Conservation (phyloP, 2,329 filamentous ascomycete species). For the Claviceps sp. region DNA sequence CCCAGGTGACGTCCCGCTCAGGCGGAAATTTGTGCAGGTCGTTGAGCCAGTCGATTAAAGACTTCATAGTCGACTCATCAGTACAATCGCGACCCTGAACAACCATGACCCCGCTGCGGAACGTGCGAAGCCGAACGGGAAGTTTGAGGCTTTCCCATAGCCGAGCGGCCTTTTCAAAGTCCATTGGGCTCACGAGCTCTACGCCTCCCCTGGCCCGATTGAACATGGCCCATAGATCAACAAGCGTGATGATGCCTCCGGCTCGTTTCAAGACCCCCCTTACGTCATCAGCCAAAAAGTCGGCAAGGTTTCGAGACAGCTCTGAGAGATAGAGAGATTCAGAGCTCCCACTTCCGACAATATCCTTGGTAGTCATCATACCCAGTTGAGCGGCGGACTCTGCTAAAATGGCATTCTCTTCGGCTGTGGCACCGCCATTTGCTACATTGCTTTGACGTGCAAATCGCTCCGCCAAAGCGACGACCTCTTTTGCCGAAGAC, state of each 20-base stretch:
- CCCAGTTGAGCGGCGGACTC: constrained; percentile 70
- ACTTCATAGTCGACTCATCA: constrained; percentile 75
- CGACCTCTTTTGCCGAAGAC: constrained; percentile 93
- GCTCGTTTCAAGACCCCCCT: constrained; percentile 64
- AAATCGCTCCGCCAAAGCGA: constrained; percentile 82
- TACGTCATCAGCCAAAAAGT: constrained; percentile 78
- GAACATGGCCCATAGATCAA: constrained; percentile 89
- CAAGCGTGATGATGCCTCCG: constrained; percentile 77
- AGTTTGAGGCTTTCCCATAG: constrained; percentile 81
- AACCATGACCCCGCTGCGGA: constrained; percentile 88
- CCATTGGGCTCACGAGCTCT: constrained; percentile 79
- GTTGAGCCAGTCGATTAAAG: constrained; percentile 63
- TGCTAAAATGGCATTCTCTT: constrained; percentile 62
- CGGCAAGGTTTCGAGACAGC: constrained; percentile 68
- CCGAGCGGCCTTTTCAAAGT: constrained; percentile 80
- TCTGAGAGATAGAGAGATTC: constrained; percentile 85
- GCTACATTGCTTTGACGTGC: constrained; percentile 51
- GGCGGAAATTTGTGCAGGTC: constrained; percentile 56
- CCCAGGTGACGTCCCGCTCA: constrained; percentile 54
- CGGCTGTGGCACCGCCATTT: constrained; percentile 46
- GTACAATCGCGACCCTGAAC: constrained; percentile 80
- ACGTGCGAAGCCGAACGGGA: constrained; percentile 73
- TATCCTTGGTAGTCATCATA: constrained; percentile 88
- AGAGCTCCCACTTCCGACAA: constrained; percentile 61
- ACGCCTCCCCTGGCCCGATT: constrained; percentile 88